These are phyloP conservation scores for Anisogramma anomala DNA, from an alignment of 2,329 filamentous ascomycete genomes.

Conservation along the genomic window DNA sequence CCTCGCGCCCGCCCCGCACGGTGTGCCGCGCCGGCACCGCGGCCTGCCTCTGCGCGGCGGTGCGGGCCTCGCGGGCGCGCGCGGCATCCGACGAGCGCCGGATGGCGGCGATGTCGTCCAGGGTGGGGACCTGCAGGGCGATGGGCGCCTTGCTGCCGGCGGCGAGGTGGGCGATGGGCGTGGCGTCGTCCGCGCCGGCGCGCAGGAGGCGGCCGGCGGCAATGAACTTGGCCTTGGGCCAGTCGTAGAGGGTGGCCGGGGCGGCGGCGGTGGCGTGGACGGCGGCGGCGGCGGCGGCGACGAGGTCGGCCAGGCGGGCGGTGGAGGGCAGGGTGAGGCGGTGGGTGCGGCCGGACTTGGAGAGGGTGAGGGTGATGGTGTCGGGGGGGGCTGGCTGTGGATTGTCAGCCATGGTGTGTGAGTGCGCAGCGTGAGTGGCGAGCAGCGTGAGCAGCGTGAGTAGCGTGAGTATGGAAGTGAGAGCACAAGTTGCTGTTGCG, in stretches of 20 bases:
- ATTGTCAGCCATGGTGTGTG: background rate
- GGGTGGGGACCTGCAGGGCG: conserved; percentile 22
- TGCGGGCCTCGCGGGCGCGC: conserved; percentile 10
- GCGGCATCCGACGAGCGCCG: conserved; percentile 14
- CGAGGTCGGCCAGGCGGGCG: conserved; percentile 19
- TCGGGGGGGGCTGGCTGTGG: background rate
- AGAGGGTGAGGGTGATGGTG: background rate
- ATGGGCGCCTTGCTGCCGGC: conserved; percentile 18
- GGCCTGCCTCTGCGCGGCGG: conserved; percentile 1
- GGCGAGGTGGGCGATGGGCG: conserved; percentile 17
- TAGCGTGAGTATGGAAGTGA: background rate
- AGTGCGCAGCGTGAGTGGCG: background rate
- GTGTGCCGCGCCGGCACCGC: conserved; percentile 13
- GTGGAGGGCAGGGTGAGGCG: conserved; percentile 13
- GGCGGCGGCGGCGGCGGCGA: conserved; percentile 16
- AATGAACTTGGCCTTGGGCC: conserved; percentile 19
- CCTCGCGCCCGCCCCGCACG: too few species aligned
- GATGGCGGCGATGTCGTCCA: conserved; percentile 18
- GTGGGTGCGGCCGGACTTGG: conserved; percentile 15
- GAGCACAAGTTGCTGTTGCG: too few species aligned
- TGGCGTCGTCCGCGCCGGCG: conserved; percentile 17
- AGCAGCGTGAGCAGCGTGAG: background rate
- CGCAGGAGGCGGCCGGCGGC: conserved; percentile 18
- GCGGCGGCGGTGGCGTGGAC: conserved; percentile 3
- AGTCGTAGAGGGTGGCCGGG: conserved; percentile 11